Base-by-base conservation (phyloP, 768 basidiomycete genomes). In the Pisolithus sp. region DNA sequence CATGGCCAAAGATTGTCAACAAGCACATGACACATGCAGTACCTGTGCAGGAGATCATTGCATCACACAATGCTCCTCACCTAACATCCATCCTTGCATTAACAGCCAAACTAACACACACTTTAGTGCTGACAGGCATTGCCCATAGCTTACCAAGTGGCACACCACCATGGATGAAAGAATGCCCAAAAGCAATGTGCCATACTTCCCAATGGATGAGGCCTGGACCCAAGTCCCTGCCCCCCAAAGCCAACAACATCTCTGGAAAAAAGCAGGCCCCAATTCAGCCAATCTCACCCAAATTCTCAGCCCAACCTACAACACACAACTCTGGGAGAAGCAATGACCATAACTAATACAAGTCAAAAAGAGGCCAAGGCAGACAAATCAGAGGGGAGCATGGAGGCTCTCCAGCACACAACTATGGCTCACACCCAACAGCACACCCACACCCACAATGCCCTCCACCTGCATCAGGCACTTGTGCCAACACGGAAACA, bases 151-250 rank as follows among this genome's bases (percentile, higher is more conserved):
- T 21, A 10, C 51, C 50, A 40, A 48, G 10, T 5, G 41, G 2
- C 44, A 55, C 23, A 9, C 18, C 0, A 9, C 9, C 5, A 2
- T 50, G 1, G 57, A 60, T 20, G 47, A 26, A 7, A n/a, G 48
- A 2, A 30, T 46, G 17, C 55, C 39, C 0, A 55, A 60, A n/a
- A 62, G 60, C 36, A 4, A 3, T 0, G 28, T 59, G 46, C 52
- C 39, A 0, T 61, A 49, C 38, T 62, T 54, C 53, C 58, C 56
- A 0, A 57, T 50, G 0, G 50, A 48, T 0, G 48, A 59, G 2
- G 38, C 34, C 4, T 59, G 58, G 60, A 61, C 53, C 0, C 51
- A 51, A 3, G 55, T 30, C 18, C 8, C 7, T 1, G 21, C 21
- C 10, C 54, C 50, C 1, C 50, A 13, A 55, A 43, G 23, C 3